These are phyloP conservation scores for Cerioporus squamosus DNA, from an alignment of 1,284 basidiomycete genomes.

Conservation along the genomic window DNA sequence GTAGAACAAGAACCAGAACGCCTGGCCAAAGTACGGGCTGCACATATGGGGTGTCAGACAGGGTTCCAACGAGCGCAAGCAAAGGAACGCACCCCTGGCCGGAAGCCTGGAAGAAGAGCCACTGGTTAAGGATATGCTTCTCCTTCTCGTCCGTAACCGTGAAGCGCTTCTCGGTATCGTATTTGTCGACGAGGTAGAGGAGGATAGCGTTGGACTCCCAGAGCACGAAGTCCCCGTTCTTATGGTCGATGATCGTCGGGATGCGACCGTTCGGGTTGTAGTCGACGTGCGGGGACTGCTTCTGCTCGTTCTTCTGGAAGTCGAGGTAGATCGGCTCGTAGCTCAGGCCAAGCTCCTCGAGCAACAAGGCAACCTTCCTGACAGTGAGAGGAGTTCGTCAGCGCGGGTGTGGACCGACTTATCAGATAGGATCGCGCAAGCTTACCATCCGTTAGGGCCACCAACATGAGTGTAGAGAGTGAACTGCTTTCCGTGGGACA, in stretches of 20 bases:
- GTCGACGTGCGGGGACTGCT: conserved; percentile 27
- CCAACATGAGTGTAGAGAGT: not conserved
- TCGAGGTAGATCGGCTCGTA: conserved; percentile 37
- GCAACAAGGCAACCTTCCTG: conserved; percentile 22
- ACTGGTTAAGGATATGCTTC: conserved; percentile 29
- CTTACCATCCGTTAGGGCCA: conserved; percentile 1
- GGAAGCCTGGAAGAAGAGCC: conserved; percentile 38
- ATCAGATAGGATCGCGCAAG: not conserved
- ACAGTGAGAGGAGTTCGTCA: no score
- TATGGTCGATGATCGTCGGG: conserved; percentile 40
- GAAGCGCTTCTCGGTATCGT: conserved; percentile 39
- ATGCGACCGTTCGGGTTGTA: conserved; percentile 39
- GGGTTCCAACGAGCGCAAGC: not conserved
- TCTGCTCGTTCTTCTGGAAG: conserved; percentile 34
- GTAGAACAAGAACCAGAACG: not conserved
- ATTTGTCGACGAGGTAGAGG: conserved; percentile 38
- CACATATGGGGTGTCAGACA: not conserved
- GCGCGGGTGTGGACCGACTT: no score
- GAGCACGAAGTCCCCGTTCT: conserved; percentile 34
- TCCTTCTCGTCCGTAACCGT: conserved; percentile 28
- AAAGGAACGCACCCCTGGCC: conserved; percentile 32
- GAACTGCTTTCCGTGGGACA: conserved; percentile 5
- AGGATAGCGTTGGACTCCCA: conserved; percentile 41
- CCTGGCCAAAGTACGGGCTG: conserved; percentile 16
- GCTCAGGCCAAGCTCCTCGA: conserved; percentile 35